These are phyloP conservation scores for Kodamaea alishanica DNA, from an alignment of 1,139 yeast genomes.

Conservation along the genomic window DNA sequence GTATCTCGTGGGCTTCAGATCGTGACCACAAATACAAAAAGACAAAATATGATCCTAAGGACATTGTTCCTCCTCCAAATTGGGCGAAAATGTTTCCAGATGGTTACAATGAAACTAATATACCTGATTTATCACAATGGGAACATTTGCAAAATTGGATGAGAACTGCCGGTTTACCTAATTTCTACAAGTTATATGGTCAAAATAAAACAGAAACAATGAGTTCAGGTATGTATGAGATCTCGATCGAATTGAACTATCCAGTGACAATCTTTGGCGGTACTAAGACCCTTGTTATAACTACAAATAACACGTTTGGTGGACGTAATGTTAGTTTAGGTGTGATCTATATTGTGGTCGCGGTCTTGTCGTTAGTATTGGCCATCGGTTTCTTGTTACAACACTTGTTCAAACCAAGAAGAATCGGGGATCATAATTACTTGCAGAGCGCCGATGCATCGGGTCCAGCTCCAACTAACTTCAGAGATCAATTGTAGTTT, in stretches of 20 bases:
- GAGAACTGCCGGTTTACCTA: conserved; percentile 77
- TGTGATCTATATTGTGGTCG: conserved; percentile 62
- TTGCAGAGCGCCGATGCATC: conserved; percentile 22
- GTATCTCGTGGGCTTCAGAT: conserved; percentile 70
- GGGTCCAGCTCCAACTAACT: conserved; percentile 8
- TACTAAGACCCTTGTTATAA: conserved; percentile 59
- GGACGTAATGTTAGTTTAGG: conserved; percentile 70
- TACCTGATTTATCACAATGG: conserved; percentile 54
- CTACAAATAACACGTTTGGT: conserved; percentile 67
- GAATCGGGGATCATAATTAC: conserved; percentile 45
- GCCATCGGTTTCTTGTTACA: conserved; percentile 46
- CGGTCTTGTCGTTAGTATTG: conserved; percentile 46
- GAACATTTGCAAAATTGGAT: conserved; percentile 68
- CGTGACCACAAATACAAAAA: conserved; percentile 51
- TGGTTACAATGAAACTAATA: conserved; percentile 63
- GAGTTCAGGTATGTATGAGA: conserved; percentile 55
- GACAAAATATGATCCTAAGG: conserved; percentile 53
- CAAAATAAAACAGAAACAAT: conserved; percentile 50
- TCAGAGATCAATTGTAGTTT: conserved; percentile 20
- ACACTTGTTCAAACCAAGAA: conserved; percentile 45
- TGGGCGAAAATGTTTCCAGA: conserved; percentile 65
- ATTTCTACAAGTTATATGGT: conserved; percentile 63
- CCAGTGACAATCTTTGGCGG: conserved; percentile 71
- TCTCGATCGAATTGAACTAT: conserved; percentile 61
- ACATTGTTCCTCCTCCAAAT: conserved; percentile 75